phyloP scores from a whole-genome alignment of 139 green algal genomes.

The Auxenochlorella pyrenoidosa region DNA sequence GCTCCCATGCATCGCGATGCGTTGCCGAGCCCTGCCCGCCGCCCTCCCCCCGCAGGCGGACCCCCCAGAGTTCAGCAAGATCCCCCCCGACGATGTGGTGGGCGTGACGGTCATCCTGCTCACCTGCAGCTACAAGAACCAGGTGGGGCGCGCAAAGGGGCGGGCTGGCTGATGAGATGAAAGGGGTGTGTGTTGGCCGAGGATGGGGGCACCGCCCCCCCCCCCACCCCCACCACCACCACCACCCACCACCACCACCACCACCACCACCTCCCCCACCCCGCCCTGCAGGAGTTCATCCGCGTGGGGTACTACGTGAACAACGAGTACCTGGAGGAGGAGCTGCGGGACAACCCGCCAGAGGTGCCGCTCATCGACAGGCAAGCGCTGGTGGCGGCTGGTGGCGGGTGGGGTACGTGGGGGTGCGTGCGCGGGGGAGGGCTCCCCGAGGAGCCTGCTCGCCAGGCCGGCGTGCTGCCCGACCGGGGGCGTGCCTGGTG shows the following conservation, averaged over 20 bases:
- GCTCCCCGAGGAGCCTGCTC: too few species aligned
- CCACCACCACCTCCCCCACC: too few species aligned
- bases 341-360: slow-evolving; percentile 86
- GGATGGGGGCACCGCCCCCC: too few species aligned
- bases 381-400: slow-evolving; percentile 19
- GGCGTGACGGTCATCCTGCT: slow-evolving; percentile 96
- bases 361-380: slow-evolving; percentile 72
- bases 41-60: slow-evolving; percentile 71
- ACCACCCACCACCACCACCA: background rate
- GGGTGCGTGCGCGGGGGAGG: too few species aligned
- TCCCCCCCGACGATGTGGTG: slow-evolving; percentile 86
- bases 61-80: slow-evolving; percentile 80
- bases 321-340: slow-evolving; percentile 94
- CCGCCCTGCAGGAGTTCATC: slow-evolving; percentile 80
- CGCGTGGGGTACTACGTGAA: slow-evolving; percentile 97
- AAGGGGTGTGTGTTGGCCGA: too few species aligned
- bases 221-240: too few species aligned
- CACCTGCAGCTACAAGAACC: slow-evolving; percentile 90
- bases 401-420: background rate
- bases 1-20: too few species aligned
- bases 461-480: too few species aligned
- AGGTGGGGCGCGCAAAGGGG: slow-evolving; percentile 32
- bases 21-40: too few species aligned
- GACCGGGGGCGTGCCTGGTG: too few species aligned
- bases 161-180: background rate